Conservation (phyloP, 1,139 yeast species). For the Citeromyces hawaiiensis region DNA sequence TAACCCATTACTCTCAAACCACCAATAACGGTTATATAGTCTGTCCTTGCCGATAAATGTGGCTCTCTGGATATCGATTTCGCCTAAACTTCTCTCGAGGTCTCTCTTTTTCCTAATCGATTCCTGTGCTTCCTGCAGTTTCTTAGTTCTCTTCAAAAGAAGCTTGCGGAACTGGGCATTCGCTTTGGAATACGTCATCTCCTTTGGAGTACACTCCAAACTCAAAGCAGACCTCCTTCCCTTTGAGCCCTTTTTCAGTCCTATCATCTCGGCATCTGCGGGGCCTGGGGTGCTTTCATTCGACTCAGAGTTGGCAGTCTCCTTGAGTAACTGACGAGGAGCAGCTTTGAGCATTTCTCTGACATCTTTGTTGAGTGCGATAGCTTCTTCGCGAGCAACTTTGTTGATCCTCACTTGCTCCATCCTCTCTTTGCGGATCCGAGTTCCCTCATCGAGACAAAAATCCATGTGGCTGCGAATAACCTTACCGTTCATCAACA, state of each 20-base stretch:
- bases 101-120: constrained; percentile 31
- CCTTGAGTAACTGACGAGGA: constrained; percentile 12
- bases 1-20: constrained; percentile 84
- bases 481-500: constrained; percentile 42
- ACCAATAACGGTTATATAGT: constrained; percentile 81
- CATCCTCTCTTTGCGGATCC: constrained; percentile 51
- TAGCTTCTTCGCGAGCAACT: constrained; percentile 32
- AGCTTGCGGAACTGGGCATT: constrained; percentile 33
- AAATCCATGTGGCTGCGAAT: constrained; percentile 58
- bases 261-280: constrained; percentile 10
- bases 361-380: constrained; percentile 26
- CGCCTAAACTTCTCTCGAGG: constrained; percentile 44
- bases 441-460: constrained; percentile 52
- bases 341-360: constrained; percentile 16
- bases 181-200: constrained; percentile 28
- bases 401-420: constrained; percentile 58
- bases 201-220: constrained; percentile 35
- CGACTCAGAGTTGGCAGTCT: constrained; percentile 3
- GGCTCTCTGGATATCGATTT: constrained; percentile 68
- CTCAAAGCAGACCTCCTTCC: constrained; percentile 9
- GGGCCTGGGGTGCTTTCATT: constrained; percentile 7
- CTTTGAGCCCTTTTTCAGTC: constrained; percentile 7
- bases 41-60: constrained; percentile 74
- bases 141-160: constrained; percentile 27
- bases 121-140: constrained; percentile 26